These are phyloP conservation scores for Heracleum sosnowskyi DNA, from an alignment of 129 eudicot species.

Conservation along the genomic window DNA sequence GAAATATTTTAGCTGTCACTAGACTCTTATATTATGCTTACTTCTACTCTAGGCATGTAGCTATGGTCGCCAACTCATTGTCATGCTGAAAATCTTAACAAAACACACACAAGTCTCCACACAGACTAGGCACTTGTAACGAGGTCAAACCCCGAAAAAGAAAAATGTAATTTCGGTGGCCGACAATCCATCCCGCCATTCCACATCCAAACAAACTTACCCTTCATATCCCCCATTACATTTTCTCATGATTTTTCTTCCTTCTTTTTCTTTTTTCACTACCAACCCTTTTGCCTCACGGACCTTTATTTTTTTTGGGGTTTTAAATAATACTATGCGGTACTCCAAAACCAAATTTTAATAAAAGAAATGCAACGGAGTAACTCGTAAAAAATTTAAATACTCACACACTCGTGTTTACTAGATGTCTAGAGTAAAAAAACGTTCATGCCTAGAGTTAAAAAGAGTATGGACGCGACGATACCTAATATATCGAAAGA, in stretches of 20 bases:
- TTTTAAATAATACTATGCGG: too few species aligned
- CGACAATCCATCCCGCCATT: constrained; percentile 22
- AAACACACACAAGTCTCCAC: neutral
- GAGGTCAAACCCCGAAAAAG: constrained; percentile 29
- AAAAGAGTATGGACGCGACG: too few species aligned
- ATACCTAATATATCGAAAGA: too few species aligned
- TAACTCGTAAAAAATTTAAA: too few species aligned
- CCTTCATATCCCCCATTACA: neutral
- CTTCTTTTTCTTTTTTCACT: neutral
- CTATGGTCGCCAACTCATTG: neutral
- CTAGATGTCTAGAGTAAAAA: too few species aligned
- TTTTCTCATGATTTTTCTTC: neutral
- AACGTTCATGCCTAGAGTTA: too few species aligned
- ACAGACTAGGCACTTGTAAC: constrained; percentile 19
- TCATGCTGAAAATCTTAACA: neutral
- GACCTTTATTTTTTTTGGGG: neutral
- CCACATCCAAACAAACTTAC: constrained; percentile 28
- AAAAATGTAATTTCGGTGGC: constrained; percentile 20
- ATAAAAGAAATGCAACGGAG: too few species aligned
- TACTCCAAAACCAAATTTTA: too few species aligned
- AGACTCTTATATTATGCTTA: too few species aligned
- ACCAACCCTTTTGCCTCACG: neutral
- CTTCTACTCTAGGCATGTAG: neutral
- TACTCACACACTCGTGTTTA: neutral
- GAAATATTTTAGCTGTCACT: too few species aligned